Conservation (phyloP, 192 early-diverging fungal species). For the Coemansia sp. region DNA sequence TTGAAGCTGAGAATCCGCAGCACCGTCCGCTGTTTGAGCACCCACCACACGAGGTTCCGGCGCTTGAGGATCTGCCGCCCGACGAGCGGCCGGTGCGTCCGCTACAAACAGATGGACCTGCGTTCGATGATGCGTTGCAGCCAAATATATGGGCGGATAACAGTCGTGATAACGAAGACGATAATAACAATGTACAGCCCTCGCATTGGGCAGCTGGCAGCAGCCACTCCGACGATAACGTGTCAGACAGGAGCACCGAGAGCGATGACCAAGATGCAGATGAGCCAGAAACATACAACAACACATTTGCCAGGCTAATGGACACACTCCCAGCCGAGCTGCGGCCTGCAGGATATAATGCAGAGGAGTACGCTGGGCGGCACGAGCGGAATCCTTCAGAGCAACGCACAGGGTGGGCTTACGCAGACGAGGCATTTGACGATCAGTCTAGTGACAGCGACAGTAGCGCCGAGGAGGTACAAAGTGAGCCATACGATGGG, state of each 20-base stretch:
- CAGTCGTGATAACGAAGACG: background rate
- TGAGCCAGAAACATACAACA: background rate
- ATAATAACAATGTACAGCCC: background rate
- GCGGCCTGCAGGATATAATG: conserved; percentile 1
- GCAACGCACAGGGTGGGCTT: conserved; percentile 25
- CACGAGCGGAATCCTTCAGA: conserved; percentile 10
- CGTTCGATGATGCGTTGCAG: too few relatives aligned
- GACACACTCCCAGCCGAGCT: conserved; percentile 10
- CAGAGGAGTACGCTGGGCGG: background rate
- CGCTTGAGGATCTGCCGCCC: conserved; percentile 28
- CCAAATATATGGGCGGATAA: background rate
- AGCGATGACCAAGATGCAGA: background rate
- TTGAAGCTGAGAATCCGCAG: conserved; percentile 43
- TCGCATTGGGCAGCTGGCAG: background rate
- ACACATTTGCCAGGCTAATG: conserved; percentile 11
- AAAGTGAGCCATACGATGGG: background rate
- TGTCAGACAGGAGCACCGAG: background rate
- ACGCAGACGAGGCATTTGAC: conserved; percentile 34
- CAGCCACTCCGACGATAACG: too few relatives aligned
- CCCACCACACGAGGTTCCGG: conserved; percentile 21
- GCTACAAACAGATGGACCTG: conserved; percentile 4
- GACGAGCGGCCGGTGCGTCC: conserved; percentile 33
- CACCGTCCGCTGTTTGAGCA: conserved; percentile 38
- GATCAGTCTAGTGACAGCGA: conserved; percentile 7
- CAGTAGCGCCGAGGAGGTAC: background rate